phyloP scores from a whole-genome alignment of 352 stramenopile species.

The Globisporangium solare region DNA sequence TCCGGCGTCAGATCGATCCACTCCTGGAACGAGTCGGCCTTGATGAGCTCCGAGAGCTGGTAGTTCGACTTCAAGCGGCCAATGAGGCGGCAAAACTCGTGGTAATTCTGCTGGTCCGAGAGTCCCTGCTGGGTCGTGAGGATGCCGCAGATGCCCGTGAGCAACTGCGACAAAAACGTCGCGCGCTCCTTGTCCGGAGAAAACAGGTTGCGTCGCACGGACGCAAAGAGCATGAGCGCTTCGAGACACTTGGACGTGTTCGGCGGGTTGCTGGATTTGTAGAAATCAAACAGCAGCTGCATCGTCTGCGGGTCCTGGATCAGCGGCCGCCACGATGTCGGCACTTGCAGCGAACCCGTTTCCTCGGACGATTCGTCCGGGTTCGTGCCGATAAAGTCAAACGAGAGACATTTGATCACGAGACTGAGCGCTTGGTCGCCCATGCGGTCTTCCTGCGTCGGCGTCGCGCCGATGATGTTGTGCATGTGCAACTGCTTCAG shows the following conservation, averaged over 20 bases:
- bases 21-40: constrained; percentile 95
- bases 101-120: constrained; percentile 98
- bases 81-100: constrained; percentile 98
- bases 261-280: constrained; percentile 91
- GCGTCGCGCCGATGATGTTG: constrained; percentile 74
- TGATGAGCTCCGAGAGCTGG: constrained; percentile 97
- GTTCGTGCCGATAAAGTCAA: constrained; percentile 99
- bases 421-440: constrained; percentile 92
- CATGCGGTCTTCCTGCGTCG: constrained; percentile 90
- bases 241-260: constrained; percentile 95
- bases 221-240: constrained; percentile 94
- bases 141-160: constrained; percentile 93
- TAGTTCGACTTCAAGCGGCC: constrained; percentile 98
- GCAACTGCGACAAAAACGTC: constrained; percentile 90
- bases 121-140: constrained; percentile 94
- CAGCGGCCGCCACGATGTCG: constrained; percentile 92
- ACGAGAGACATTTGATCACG: constrained; percentile 94
- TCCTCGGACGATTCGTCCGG: constrained; percentile 97
- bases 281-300: constrained; percentile 96
- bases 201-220: constrained; percentile 95
- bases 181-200: constrained; percentile 94
- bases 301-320: constrained; percentile 94
- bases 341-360: constrained; percentile 96
- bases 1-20: constrained; percentile 95
- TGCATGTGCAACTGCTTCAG: constrained; percentile 93